Evolutionary conservation across 306 rosid genomes (phyloP), one percentile per base, ranked within the genome.

Genomic region (Chamaecrista fasciculata): DNA sequence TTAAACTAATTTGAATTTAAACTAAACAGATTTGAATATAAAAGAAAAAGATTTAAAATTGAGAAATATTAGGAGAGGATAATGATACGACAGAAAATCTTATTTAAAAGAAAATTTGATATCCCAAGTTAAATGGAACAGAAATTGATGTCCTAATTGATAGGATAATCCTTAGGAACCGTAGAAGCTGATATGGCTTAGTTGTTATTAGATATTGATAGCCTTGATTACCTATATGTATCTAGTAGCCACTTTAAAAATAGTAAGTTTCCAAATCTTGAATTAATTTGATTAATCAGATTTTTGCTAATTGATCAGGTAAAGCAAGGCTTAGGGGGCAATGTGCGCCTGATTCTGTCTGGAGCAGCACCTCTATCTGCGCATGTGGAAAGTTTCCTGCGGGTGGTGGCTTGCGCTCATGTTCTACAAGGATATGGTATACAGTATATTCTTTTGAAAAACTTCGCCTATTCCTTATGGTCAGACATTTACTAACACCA

Each of bases 361-460:
- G 98, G 96, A 76, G 98, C 89, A 56, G 98, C 98, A 37, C 98
- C 98, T 67, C 89, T 92, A 42, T 76, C 96, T 11, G 33, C 48
- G 62, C 95, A 92, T 25, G 92, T 92, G 10, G 98, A 92, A 81
- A 46, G 86, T 65, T 92, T 75, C 83, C 77, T 92, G 26, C 85
- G 95, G 60, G 96, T 92, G 44, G 98, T 92, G 60, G 46, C 96
- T 1, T 92, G 98, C 69, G 84, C 91, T 76, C 89, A 82, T 75
- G 84, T 92, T 75, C 55, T 92, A 66, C 98, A 92, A 83, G 98
- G 98, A 89, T 92, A 92, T 72, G 98, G 98, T 92, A 81, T 62
- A 62, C 59, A 96, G 98, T 92, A 81, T 62, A 62, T 55, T 51
- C 62, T 60, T 66, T 15, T 71, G 68, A 5, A 7, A 49, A 24